These are phyloP conservation scores for Talaromyces sp. DNA, from an alignment of 2,329 filamentous ascomycete genomes.

Conservation along the genomic window DNA sequence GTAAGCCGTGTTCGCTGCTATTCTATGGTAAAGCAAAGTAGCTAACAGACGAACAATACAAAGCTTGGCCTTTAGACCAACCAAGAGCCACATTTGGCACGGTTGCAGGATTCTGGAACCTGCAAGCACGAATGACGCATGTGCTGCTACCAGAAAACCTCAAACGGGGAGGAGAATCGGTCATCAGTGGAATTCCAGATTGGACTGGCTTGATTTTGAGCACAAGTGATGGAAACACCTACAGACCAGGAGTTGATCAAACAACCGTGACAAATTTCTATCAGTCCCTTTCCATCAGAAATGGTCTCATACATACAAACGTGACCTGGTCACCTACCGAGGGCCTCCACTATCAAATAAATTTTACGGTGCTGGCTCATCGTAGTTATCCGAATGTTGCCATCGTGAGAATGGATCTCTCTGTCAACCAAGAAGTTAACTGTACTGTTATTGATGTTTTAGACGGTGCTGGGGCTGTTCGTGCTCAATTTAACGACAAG, in stretches of 20 bases:
- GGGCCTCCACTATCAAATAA: slow-evolving; percentile 12
- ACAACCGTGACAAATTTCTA: slow-evolving; percentile 10
- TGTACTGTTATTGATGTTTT: slow-evolving; percentile 13
- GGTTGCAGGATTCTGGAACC: slow-evolving; percentile 17
- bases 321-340: slow-evolving; percentile 12
- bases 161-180: slow-evolving; percentile 16
- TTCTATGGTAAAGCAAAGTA: neutral
- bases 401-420: slow-evolving; percentile 15
- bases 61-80: slow-evolving; percentile 20
- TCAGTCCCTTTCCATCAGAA: slow-evolving; percentile 17
- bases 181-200: slow-evolving; percentile 18
- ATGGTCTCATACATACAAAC: slow-evolving; percentile 16
- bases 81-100: slow-evolving; percentile 18
- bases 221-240: slow-evolving; percentile 10
- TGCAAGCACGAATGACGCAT: slow-evolving; percentile 13
- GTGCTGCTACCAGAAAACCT: slow-evolving; percentile 15
- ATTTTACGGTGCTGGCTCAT: slow-evolving; percentile 18
- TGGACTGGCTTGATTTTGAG: slow-evolving; percentile 17
- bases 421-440: neutral
- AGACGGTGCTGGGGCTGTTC: slow-evolving; percentile 18
- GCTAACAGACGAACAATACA: neutral
- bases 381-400: slow-evolving; percentile 14
- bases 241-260: slow-evolving; percentile 15
- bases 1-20: neutral
- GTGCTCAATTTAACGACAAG: slow-evolving; percentile 13